Base-by-base conservation (phyloP, 192 early-diverging fungal species). In the Tieghemiomyces parasiticus region DNA sequence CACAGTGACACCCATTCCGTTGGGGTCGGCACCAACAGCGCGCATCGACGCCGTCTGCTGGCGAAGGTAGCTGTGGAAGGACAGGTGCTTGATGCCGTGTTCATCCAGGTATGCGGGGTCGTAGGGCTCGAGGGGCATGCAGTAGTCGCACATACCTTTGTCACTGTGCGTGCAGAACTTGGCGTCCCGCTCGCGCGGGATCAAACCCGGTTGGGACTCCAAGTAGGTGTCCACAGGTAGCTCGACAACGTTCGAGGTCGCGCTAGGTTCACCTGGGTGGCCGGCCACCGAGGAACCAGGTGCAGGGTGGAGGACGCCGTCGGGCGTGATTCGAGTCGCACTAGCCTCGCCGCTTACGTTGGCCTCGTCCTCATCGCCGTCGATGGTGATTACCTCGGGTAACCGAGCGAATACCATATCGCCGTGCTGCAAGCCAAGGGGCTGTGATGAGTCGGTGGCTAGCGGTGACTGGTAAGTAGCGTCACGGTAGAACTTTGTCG, bases 71-170 rank as follows among this genome's bases (percentile, higher is more conserved):
- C 90, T 78, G 59, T 97, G 91, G 62, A 93, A 97, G 20, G 92
- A 92, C 87, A 97, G 86, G 67, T 95, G 94, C 69, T 99, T 99
- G 63, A 99, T 95, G 64, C 84, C 84, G 64, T 96, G 84, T 63
- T 88, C 74, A 33, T 87, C 88, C 46, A 97, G 65, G 60, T 93
- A 96, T n/a, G 67, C 78, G 2, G 77, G 46, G 63, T 99, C 94
- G 61, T 80, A 99, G 19, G 95, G 95, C 77, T 95, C 83, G 44
- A 93, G 67, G 16, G 91, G 91, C 79, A 88, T 80, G 63, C 91
- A 93, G 63, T 93, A 92, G 63, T 93, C 89, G 65, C 91, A 93
- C 91, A 93, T 93, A 31, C 88, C 91, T 34, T 83, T 73, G 13
- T 61, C 50, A 26, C 82, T 77, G 67, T 93, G 91, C 34, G 80